Conservation (phyloP, 2,329 filamentous ascomycete genomes). For the Corynespora cassiicola region DNA sequence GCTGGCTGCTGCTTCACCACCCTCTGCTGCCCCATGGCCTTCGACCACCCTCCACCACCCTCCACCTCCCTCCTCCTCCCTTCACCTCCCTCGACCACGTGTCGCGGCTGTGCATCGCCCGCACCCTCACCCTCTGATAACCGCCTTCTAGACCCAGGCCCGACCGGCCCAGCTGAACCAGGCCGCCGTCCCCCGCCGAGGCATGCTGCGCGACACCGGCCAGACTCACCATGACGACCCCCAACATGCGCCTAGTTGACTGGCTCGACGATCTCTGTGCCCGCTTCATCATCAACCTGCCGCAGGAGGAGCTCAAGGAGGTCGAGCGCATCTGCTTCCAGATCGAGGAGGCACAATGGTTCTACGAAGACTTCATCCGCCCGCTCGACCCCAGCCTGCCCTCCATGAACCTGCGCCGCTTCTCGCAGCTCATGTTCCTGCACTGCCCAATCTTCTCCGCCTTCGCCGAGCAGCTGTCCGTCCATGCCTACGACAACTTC, state of each 20-base stretch:
- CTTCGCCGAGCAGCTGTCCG: slow-evolving; percentile 79
- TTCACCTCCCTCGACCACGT: slow-evolving; percentile 30
- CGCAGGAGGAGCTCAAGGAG: slow-evolving; percentile 85
- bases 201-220: slow-evolving; percentile 67
- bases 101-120: slow-evolving; percentile 36
- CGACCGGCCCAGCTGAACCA: slow-evolving; percentile 13
- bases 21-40: slow-evolving; percentile 5
- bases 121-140: slow-evolving; percentile 1
- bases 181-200: slow-evolving; percentile 36
- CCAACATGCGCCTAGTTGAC: slow-evolving; percentile 87
- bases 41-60: background rate
- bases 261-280: slow-evolving; percentile 98
- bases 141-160: slow-evolving; percentile 16
- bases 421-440: slow-evolving; percentile 89
- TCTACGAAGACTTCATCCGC: slow-evolving; percentile 99
- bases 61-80: slow-evolving; percentile 14
- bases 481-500: slow-evolving; percentile 88
- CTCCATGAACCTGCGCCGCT: slow-evolving; percentile 81
- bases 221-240: slow-evolving; percentile 69
- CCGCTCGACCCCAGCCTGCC: slow-evolving; percentile 85
- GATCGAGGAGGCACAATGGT: slow-evolving; percentile 99
- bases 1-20: slow-evolving; percentile 2
- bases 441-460: slow-evolving; percentile 88
- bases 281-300: slow-evolving; percentile 97
- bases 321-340: slow-evolving; percentile 97